Percentiles rank a stretch among this genome's conserved stretches.
These are phyloP conservation scores for Rhizophagus prolifer DNA, from an alignment of 192 early-diverging fungal species.

Conservation along the genomic window DNA sequence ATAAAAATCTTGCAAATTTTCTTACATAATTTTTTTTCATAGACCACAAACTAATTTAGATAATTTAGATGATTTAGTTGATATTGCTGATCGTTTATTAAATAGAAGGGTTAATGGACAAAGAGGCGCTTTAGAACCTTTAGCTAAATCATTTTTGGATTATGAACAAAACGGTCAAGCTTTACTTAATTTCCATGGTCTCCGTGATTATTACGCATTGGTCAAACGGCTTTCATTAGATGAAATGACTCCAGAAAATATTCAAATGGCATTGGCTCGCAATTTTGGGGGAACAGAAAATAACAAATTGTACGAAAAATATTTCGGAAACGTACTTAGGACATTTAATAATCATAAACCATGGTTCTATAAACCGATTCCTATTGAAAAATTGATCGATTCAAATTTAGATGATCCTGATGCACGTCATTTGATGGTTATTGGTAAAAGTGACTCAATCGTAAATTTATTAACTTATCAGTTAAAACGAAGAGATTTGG, in stretches of 20 bases:
- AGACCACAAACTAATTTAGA: background rate
- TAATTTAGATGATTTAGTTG: background rate
- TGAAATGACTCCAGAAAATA: background rate
- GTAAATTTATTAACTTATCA: slow-evolving; percentile 18
- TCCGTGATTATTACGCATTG: background rate
- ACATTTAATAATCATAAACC: background rate
- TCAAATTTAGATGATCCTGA: slow-evolving; percentile 13
- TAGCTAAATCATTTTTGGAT: background rate
- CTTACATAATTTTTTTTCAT: too few relatives aligned
- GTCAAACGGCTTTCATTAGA: background rate
- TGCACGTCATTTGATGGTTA: slow-evolving; percentile 27
- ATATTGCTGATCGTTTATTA: background rate
- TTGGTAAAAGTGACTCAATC: slow-evolving; percentile 23
- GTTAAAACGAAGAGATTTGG: background rate
- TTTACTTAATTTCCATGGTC: slow-evolving; percentile 24
- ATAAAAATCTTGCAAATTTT: too few relatives aligned
- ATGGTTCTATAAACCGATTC: background rate
- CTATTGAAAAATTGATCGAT: slow-evolving; percentile 8
- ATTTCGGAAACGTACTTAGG: slow-evolving; percentile 2
- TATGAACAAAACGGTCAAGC: slow-evolving; percentile 1
- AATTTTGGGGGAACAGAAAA: slow-evolving; percentile 29
- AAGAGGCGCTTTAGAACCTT: background rate
- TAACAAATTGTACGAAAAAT: background rate
- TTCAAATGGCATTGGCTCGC: slow-evolving; percentile 20
- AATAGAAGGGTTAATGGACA: background rate